Conservation (phyloP, 768 basidiomycete species). For the Pisolithus microcarpus region DNA sequence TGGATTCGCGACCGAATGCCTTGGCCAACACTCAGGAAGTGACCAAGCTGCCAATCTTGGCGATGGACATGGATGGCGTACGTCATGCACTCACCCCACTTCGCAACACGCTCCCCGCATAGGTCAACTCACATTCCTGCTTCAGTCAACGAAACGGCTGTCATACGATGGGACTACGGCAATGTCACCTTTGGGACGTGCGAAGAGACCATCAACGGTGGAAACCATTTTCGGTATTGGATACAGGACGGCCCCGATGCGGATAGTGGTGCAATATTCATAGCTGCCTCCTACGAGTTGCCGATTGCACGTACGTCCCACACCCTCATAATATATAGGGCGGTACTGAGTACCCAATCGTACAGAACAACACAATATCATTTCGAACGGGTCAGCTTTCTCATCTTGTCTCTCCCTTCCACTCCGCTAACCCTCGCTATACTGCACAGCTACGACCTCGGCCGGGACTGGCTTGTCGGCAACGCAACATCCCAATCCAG, state of each 20-base stretch:
- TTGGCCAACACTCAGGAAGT: constrained; percentile 71
- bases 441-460: constrained; percentile 51
- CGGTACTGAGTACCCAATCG: neutral
- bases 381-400: constrained; percentile 52
- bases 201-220: constrained; percentile 77
- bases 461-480: constrained; percentile 80
- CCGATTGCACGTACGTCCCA: constrained; percentile 47
- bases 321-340: constrained; percentile 6
- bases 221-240: constrained; percentile 89
- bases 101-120: neutral
- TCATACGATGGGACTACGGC: constrained; percentile 81
- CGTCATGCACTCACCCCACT: constrained; percentile 20
- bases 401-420: too few species aligned
- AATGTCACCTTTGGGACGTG: constrained; percentile 80
- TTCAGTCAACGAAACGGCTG: constrained; percentile 75
- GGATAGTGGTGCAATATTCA: constrained; percentile 67
- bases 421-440: neutral
- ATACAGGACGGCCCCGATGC: constrained; percentile 58
- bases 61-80: constrained; percentile 70
- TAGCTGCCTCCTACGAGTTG: constrained; percentile 69
- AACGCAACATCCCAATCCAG: constrained; percentile 56
- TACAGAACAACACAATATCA: constrained; percentile 60
- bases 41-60: constrained; percentile 73
- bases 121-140: neutral
- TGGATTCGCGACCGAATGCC: constrained; percentile 68